phyloP scores from a whole-genome alignment of 2,329 filamentous ascomycete species.

The Parascedosporium putredinis region DNA sequence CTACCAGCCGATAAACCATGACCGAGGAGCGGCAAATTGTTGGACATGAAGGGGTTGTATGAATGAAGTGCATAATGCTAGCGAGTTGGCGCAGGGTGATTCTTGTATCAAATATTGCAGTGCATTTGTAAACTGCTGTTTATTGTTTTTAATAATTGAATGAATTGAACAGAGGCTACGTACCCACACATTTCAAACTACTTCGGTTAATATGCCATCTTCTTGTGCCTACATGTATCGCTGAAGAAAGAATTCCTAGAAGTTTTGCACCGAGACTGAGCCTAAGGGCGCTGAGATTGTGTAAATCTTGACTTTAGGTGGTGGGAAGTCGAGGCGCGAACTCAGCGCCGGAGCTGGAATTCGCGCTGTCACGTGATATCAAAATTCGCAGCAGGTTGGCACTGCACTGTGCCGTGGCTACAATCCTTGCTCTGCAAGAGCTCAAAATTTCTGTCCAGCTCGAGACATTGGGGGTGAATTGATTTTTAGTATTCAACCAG shows the following conservation, averaged over 20 bases:
- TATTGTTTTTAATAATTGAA: constrained; percentile 2
- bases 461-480: background rate
- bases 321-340: background rate
- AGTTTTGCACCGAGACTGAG: too few species aligned
- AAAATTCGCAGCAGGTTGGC: background rate
- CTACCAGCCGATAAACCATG: constrained; percentile 38
- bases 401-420: too few species aligned
- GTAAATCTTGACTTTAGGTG: too few species aligned
- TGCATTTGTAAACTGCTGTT: constrained; percentile 6
- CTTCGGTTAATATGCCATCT: too few species aligned
- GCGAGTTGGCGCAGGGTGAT: background rate
- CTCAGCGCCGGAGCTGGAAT: background rate
- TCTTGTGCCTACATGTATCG: too few species aligned
- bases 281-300: too few species aligned
- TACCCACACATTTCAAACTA: too few species aligned
- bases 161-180: background rate
- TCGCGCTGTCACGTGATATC: constrained; percentile 10
- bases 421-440: constrained; percentile 5
- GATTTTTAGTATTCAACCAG: constrained; percentile 12
- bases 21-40: background rate
- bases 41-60: background rate
- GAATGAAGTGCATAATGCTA: constrained; percentile 5
- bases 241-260: too few species aligned
- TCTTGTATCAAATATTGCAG: constrained; percentile 5
- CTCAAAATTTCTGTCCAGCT: constrained; percentile 10